phyloP scores from a whole-genome alignment of 352 stramenopile genomes.

The Hyaloperonospora brassicae region DNA sequence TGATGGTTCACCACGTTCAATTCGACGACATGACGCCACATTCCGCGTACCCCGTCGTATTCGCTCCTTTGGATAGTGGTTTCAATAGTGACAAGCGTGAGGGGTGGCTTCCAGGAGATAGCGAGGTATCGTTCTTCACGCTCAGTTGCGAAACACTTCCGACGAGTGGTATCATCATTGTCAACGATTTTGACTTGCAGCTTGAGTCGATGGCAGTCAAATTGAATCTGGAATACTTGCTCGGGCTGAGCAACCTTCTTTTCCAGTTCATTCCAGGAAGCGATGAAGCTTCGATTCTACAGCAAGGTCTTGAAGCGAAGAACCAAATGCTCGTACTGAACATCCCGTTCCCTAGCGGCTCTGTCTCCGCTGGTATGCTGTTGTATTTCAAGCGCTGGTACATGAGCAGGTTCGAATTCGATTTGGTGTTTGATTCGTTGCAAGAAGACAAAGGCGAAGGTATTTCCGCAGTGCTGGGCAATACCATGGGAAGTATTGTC shows the following conservation, averaged over 20 bases:
- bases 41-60: constrained; percentile 64
- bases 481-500: constrained; percentile 80
- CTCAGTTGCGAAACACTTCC: constrained; percentile 58
- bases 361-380: constrained; percentile 42
- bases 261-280: constrained; percentile 64
- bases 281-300: constrained; percentile 54
- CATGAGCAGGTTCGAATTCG: constrained; percentile 61
- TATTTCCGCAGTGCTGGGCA: constrained; percentile 71
- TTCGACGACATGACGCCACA: constrained; percentile 79
- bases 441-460: constrained; percentile 74
- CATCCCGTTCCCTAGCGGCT: constrained; percentile 42
- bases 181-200: constrained; percentile 74
- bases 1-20: constrained; percentile 77
- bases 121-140: constrained; percentile 65
- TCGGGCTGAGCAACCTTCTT: constrained; percentile 61
- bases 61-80: constrained; percentile 72
- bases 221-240: constrained; percentile 74
- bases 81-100: constrained; percentile 85
- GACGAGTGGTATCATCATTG: constrained; percentile 57
- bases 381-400: constrained; percentile 81
- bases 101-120: constrained; percentile 69
- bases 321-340: constrained; percentile 45
- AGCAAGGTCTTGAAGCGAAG: constrained; percentile 59
- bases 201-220: constrained; percentile 66
- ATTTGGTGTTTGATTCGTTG: constrained; percentile 78